Evolutionary conservation across 495 filamentous ascomycete species (phyloP), one percentile per base, ranked within the genome.

Genomic region (Immersiella caudata): DNA sequence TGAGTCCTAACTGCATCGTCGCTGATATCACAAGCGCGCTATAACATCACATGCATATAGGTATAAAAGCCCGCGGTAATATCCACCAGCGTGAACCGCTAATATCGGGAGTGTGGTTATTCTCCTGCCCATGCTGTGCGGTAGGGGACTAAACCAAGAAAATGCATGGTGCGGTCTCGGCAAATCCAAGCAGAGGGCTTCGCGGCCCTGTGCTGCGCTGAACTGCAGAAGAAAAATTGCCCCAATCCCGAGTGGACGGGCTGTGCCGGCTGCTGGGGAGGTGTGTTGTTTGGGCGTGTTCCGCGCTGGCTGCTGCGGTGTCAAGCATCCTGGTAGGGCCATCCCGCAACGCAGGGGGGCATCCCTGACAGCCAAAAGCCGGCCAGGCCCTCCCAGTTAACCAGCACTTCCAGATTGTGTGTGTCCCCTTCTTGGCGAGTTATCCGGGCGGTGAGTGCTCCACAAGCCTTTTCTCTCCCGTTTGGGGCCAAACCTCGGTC

Each of bases 231-330:
- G 8, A 33, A 33, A 33, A 4, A 33, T 4, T 33, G 29, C 29
- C 29, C 56, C 22, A 29, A 22, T 62, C 60, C 60, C 60, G 60
- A 49, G 60, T 62, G 35, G 60, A 50, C 60, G 60, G 60, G 26
- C 58, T 25, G 58, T 35, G 33, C 58, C 27, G 58, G 58, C 20
- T 49, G 35, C 21, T 62, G 25, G 11, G 14, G 25, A 18, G 24
- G 25, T 27, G 18, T 24, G 22, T n/a, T 62, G 33, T 62, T 62
- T 62, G 33, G 60, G 7, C 21, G 40, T 33, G 18, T 50, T 62
- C 36, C 60, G 35, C 20, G 22, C 54, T 56, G 54, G 22, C 22
- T 57, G 54, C 33, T 49, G 29, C 24, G 56, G 25, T 21, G 49
- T 57, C 21, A 59, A 33, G 24, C 25, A 33, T 36, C 25, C 29